phyloP scores from a whole-genome alignment of 495 filamentous ascomycete genomes.

The Penicillium longicatenatum region DNA sequence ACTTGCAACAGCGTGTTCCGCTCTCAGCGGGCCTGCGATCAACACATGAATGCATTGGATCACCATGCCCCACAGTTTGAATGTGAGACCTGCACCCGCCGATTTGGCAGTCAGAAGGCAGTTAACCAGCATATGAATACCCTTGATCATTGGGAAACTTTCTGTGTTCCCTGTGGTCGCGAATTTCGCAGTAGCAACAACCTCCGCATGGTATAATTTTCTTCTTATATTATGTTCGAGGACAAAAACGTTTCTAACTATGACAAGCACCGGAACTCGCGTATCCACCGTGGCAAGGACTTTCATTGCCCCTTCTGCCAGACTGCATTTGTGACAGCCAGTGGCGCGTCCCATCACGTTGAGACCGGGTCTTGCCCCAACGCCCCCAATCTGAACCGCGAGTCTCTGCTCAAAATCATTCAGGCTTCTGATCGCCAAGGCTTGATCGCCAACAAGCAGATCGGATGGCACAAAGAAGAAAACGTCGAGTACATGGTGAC shows the following conservation, averaged over 20 bases:
- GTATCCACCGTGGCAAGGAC: constrained; percentile 32
- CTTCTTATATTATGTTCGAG: not conserved
- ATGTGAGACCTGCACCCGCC: constrained; percentile 41
- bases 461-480: constrained; percentile 34
- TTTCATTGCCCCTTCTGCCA: constrained; percentile 50
- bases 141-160: constrained; percentile 34
- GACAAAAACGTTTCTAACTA: not conserved
- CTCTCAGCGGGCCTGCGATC: constrained; percentile 20
- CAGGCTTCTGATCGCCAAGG: constrained; percentile 36
- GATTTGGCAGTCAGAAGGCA: constrained; percentile 26
- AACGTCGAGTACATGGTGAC: constrained; percentile 23
- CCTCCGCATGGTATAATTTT: constrained; percentile 35
- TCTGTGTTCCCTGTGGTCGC: constrained; percentile 40
- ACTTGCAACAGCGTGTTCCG: constrained; percentile 35
- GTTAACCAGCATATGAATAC: constrained; percentile 42
- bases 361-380: constrained; percentile 43
- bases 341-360: constrained; percentile 48
- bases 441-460: constrained; percentile 43
- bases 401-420: constrained; percentile 35
- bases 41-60: constrained; percentile 39
- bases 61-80: constrained; percentile 24
- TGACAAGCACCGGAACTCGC: constrained; percentile 48
- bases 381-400: constrained; percentile 38
- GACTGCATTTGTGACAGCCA: constrained; percentile 37
- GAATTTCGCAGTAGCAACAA: constrained; percentile 42